Base-by-base conservation (phyloP, 2,329 filamentous ascomycete genomes). In the Cryphonectria parasitica region DNA sequence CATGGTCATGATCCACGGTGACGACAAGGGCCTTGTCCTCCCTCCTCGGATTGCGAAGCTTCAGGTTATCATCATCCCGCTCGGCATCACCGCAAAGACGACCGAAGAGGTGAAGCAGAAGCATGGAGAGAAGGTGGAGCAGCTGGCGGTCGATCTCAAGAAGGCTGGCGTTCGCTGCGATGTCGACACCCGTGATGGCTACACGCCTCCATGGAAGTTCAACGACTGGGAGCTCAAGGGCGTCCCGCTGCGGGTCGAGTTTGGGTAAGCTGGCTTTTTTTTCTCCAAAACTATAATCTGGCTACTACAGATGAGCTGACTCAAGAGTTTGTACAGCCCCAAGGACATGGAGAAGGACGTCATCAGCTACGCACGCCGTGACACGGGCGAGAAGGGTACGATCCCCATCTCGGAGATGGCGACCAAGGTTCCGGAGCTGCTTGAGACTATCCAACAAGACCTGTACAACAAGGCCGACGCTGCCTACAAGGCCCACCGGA, bases 191-290 rank as follows among this genome's bases (percentile, higher is more conserved):
- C 91, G 97, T 71, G 95, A 98, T 66, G 92, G 92, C 75, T 97
- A 98, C 90, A 89, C 94, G 72, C 95, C 96, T 54, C 94, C 94
- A 74, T 98, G 92, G 91, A 99, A 99, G 83, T 99, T 99, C 86
- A 97, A 97, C 83, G 95, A 99, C 83, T 98, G 94, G 94, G 97
- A 99, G 82, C 87, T 98, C 76, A 97, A 95, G 83, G 96, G 97
- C 79, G 92, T 98, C 58, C 96, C 97, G 63, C 88, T 99, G 52
- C 92, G 96, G 71, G 87, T 99, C 71, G 96, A 99, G 82, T 97
- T 97, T 78, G 97, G 97, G 7, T 95, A 96, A 77, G 97, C 97
- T 83, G 96, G 98, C 11, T 7, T 4, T 15, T 15, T 41, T 36
- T 19, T 11, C 36, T 11, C 10, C 36, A 8, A 25, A 45, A 4